Evolutionary conservation across 2,329 filamentous ascomycete species (phyloP).

Genomic region (Penicillium nordicum): DNA sequence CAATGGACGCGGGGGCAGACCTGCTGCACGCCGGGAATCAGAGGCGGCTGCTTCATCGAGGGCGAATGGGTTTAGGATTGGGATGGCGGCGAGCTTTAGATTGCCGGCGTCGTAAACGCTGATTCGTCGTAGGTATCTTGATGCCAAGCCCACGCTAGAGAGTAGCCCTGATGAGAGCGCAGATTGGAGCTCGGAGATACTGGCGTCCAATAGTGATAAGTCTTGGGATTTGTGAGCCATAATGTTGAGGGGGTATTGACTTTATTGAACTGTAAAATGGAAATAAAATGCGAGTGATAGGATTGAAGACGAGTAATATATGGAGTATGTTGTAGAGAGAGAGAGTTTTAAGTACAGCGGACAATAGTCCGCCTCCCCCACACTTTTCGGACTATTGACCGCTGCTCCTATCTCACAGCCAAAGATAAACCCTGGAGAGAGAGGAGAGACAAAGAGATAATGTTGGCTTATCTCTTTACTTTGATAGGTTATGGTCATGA

Average conservation of each 20-base stretch:
- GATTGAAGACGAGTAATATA: background rate
- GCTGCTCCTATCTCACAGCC: background rate
- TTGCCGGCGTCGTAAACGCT: constrained; percentile 46
- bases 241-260: background rate
- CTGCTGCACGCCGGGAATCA: constrained; percentile 44
- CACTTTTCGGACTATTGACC: constrained; percentile 3
- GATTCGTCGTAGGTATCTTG: constrained; percentile 49
- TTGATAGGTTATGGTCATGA: background rate
- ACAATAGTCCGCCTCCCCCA: constrained; percentile 3
- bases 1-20: constrained; percentile 38
- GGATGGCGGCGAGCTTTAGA: constrained; percentile 47
- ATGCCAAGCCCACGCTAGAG: constrained; percentile 47
- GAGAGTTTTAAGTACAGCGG: background rate
- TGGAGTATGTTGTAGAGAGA: background rate
- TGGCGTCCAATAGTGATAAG: constrained; percentile 46
- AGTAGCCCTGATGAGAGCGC: constrained; percentile 42
- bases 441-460: background rate
- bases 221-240: constrained; percentile 11
- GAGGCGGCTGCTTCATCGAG: constrained; percentile 49
- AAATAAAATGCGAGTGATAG: background rate
- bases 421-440: background rate
- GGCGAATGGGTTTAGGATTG: constrained; percentile 46
- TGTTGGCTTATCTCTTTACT: constrained; percentile 14
- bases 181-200: constrained; percentile 43
- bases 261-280: background rate